phyloP scores from a whole-genome alignment of 352 stramenopile genomes.

The Paralagenidium karlingii region DNA sequence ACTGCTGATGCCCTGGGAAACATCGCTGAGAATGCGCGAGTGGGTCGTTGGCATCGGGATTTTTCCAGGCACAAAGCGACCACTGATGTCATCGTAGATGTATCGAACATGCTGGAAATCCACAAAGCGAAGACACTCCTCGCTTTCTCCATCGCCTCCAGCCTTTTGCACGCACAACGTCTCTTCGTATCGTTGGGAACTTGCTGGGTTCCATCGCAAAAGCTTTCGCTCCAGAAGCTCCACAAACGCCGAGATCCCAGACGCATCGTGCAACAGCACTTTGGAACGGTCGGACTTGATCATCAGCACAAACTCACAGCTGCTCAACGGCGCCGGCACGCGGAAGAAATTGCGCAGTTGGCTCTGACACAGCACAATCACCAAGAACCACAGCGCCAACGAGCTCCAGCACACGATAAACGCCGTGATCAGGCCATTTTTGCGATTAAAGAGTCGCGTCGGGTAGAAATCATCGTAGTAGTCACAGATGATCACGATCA shows the following conservation, averaged over 20 bases:
- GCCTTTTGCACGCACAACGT: slow-evolving; percentile 30
- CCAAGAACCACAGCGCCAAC: slow-evolving; percentile 28
- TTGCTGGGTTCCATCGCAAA: slow-evolving; percentile 15
- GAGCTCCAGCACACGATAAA: slow-evolving; percentile 52
- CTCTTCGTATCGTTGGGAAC: slow-evolving; percentile 28
- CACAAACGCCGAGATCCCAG: slow-evolving; percentile 39
- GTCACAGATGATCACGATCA: slow-evolving; percentile 23
- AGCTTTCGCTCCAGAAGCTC: slow-evolving; percentile 30
- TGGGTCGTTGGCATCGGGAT: slow-evolving; percentile 30
- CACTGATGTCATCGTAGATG: slow-evolving; percentile 12
- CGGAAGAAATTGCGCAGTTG: slow-evolving; percentile 56
- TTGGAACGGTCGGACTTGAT: slow-evolving; percentile 34
- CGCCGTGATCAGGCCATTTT: slow-evolving; percentile 29
- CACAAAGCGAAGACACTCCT: too few species aligned
- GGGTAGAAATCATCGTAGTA: slow-evolving; percentile 36
- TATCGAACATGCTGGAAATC: slow-evolving; percentile 37
- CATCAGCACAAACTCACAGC: slow-evolving; percentile 37
- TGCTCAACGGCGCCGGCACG: slow-evolving; percentile 13
- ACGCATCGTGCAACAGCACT: slow-evolving; percentile 40
- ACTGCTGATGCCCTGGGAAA: slow-evolving; percentile 23
- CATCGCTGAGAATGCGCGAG: slow-evolving; percentile 25
- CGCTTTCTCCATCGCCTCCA: slow-evolving; percentile 19
- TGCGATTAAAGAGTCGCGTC: slow-evolving; percentile 19
- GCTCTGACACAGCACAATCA: slow-evolving; percentile 24
- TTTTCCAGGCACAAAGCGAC: slow-evolving; percentile 16